phyloP scores from a whole-genome alignment of 345 rosid genomes.

The Excoecaria agallocha region DNA sequence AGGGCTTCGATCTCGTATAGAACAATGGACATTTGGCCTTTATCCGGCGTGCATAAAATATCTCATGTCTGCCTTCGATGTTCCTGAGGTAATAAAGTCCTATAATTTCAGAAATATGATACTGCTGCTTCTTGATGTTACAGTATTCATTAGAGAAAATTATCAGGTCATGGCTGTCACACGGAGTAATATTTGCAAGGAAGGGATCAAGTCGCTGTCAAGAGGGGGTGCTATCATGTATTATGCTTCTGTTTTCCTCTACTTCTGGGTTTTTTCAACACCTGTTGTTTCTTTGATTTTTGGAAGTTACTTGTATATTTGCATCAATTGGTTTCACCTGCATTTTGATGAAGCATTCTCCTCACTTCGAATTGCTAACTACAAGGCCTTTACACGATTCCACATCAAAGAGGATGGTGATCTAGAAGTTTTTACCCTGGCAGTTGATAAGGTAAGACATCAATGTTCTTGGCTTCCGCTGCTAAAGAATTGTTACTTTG shows the following conservation, averaged over 20 bases:
- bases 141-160: constrained; percentile 13
- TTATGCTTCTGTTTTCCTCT: constrained; percentile 92
- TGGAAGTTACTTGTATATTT: constrained; percentile 93
- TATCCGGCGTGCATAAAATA: constrained; percentile 99
- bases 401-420: constrained; percentile 67
- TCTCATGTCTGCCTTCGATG: constrained; percentile 97
- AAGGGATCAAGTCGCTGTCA: constrained; percentile 70
- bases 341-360: constrained; percentile 99
- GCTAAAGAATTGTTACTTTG: background rate
- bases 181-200: constrained; percentile 81
- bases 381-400: constrained; percentile 91
- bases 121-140: background rate
- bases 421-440: constrained; percentile 91
- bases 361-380: constrained; percentile 94
- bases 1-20: constrained; percentile 92
- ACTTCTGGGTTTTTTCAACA: constrained; percentile 98
- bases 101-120: constrained; percentile 5
- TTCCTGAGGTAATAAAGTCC: constrained; percentile 75
- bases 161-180: constrained; percentile 95
- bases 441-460: constrained; percentile 80
- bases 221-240: constrained; percentile 82
- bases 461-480: constrained; percentile 4
- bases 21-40: constrained; percentile 97
- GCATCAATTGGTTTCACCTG: constrained; percentile 95
- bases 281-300: constrained; percentile 91